Base-by-base conservation (phyloP, 2,329 filamentous ascomycete genomes). In the Pyrenophora tritici-repentis region DNA sequence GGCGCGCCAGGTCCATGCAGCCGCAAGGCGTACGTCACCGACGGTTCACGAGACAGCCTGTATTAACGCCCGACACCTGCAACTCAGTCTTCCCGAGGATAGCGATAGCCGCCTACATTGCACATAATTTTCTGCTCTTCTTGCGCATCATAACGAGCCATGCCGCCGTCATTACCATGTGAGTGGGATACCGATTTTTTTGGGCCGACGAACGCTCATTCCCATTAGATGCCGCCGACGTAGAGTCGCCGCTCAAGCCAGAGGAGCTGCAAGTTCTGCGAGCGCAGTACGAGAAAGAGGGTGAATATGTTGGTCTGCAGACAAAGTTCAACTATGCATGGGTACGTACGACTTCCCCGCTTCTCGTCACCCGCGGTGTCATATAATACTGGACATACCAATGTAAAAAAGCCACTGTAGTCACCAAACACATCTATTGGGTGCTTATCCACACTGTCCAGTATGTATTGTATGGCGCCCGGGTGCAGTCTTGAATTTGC, bases 261-360 rank as follows among this genome's bases (percentile, higher is more conserved):
- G 89, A 90, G 42, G 94, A 99, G 77, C 87, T 99, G 54, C 87
- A 92, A 74, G 94, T 97, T 57, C 83, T 99, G 46, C 90, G 93
- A 60, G 82, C 90, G 54, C 94, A 99, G 75, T 99, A 94, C 74
- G 93, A 97, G 73, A 96, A 96, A 73, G 94, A 99, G 78, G 94
- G 93, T 63, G 90, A 96, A 68, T 95, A 96, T 80, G 93, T 96
- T 55, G 92, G 93, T 53, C 85, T 99, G 34, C 94, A 99, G 76
- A 99, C 94, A 56, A 97, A 97, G 74, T 99, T 99, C 84, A 99
- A 99, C 85, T 97, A 93, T 75, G 93, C 94, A 72, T 99, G 94
- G 94, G 91, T 96, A 84, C 50, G 91, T 96, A 84, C 50, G 80
- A 63, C 34, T 48, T 48, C 48, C 46, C 24, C 48, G 42, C 36